Percentiles rank a stretch among this genome's conserved stretches.
phyloP scores from a whole-genome alignment of 139 green algal species.

The Diplosphaera chodatii region DNA sequence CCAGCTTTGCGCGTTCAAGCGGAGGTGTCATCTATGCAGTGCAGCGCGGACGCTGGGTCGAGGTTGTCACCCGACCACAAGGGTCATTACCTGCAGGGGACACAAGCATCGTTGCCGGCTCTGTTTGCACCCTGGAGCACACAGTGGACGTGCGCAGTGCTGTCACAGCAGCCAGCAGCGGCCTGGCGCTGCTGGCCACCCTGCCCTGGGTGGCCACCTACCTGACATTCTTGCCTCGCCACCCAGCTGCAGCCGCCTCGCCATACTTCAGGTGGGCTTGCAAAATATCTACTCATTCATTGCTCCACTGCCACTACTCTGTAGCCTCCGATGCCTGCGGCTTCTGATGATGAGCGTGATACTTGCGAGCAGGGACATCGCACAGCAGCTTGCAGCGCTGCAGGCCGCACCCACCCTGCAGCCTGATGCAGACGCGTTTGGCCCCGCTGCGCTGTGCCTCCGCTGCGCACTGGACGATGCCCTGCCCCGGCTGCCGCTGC shows the following conservation, averaged over 20 bases:
- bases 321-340: too few relatives aligned
- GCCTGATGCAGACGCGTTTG: conserved; percentile 11
- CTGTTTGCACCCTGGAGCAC: conserved; percentile 11
- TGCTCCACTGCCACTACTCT: too few relatives aligned
- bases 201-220: conserved; percentile 44
- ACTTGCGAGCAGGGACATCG: conserved; percentile 9
- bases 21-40: too few relatives aligned
- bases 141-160: conserved; percentile 29
- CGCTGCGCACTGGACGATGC: conserved; percentile 32
- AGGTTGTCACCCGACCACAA: too few relatives aligned
- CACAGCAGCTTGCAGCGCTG: conserved; percentile 19
- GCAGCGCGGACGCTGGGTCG: too few relatives aligned
- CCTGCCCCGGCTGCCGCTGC: conserved; percentile 1
- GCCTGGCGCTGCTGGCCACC: conserved; percentile 15
- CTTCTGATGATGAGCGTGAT: too few relatives aligned
- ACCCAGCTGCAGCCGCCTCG: conserved; percentile 4
- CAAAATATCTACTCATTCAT: too few relatives aligned
- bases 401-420: conserved; percentile 13
- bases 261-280: conserved; percentile 16
- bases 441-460: conserved; percentile 26
- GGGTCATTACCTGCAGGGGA: neutral
- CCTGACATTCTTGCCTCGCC: conserved; percentile 28
- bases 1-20: too few relatives aligned
- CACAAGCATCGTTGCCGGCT: neutral
- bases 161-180: conserved; percentile 17